Conservation (phyloP, 176 grass and related monocot genomes). For the Rhynchospora tenuis region DNA sequence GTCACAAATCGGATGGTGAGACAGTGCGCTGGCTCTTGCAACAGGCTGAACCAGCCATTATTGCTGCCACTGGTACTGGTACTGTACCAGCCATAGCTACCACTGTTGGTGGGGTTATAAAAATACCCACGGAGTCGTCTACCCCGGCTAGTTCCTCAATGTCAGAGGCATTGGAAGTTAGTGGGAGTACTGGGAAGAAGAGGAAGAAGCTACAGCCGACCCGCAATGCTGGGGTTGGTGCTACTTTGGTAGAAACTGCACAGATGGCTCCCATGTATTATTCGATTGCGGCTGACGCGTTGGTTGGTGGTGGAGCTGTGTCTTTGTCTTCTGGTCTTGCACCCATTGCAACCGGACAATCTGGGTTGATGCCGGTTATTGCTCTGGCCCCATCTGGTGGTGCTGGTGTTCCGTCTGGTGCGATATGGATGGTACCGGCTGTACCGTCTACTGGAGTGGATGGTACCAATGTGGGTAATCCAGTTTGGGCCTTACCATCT, state of each 20-base stretch:
- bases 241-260: neutral
- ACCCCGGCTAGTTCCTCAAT: conserved; percentile 28
- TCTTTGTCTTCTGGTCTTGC: conserved; percentile 63
- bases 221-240: conserved; percentile 21
- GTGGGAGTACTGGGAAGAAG: conserved; percentile 33
- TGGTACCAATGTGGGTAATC: conserved; percentile 2
- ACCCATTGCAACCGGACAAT: conserved; percentile 27
- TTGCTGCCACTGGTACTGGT: conserved; percentile 78
- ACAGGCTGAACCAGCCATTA: conserved; percentile 74
- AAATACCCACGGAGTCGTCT: conserved; percentile 50
- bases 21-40: conserved; percentile 86
- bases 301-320: conserved; percentile 50
- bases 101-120: conserved; percentile 53
- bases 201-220: conserved; percentile 75
- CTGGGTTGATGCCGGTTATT: conserved; percentile 52
- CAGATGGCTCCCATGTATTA: conserved; percentile 38
- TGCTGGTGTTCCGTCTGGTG: conserved; percentile 32
- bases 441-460: neutral
- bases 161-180: conserved; percentile 19
- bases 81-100: conserved; percentile 76
- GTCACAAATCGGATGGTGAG: conserved; percentile 84
- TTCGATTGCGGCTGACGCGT: conserved; percentile 43
- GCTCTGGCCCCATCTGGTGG: conserved; percentile 28
- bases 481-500: conserved; percentile 46
- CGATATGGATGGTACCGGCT: conserved; percentile 71